Evolutionary conservation across 2,329 filamentous ascomycete species (phyloP), one percentile per base, ranked within the genome.

Genomic region (Intubia oerlemansii): DNA sequence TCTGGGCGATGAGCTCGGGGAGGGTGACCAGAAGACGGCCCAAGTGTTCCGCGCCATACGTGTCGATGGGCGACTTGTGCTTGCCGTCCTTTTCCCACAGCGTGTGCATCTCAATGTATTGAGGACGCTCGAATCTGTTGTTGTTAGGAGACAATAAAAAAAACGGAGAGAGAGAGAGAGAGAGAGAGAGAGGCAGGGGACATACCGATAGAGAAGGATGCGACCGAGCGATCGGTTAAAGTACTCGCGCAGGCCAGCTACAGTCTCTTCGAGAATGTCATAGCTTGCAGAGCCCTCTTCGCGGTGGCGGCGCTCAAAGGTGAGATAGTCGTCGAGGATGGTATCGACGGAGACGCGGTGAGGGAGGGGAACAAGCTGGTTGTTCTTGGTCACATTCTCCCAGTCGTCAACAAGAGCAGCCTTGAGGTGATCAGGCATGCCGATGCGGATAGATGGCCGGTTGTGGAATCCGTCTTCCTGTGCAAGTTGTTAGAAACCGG

Each of bases 301-400:
- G 33, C 76, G 70, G 40, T 72, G 72, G 17, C 62, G 62, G 36
- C 59, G 65, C 53, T 81, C 76, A 42, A 71, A 67, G 1, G 62
- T 61, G 32, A 74, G 58, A 48, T 93, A 98, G 38, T 85, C 76
- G 27, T 81, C 63, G 11, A 98, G 56, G 35, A 98, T 80, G 38
- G 67, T 56, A 37, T 65, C 68, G 34, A 88, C 80, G 1, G 85
- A 70, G 29, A 74, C 66, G 17, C 62, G 58, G 26, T 81, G 73
- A 1, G 88, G 88, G 11, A 98, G 59, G 2, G 79, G 73, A 18
- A 93, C 80, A 4, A 95, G 69, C 45, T 85, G 79, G 40, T 81
- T 69, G 46, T 90, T 88, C 54, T 93, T 95, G 32, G 88, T 98
- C 36, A 98, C 72, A 42, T 93, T 91, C 50, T 98, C 88, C 88